Evolutionary conservation across 1,139 yeast genomes (phyloP), one percentile per base, ranked within the genome.

Genomic region (Suzukiozyma palmioleophila): DNA sequence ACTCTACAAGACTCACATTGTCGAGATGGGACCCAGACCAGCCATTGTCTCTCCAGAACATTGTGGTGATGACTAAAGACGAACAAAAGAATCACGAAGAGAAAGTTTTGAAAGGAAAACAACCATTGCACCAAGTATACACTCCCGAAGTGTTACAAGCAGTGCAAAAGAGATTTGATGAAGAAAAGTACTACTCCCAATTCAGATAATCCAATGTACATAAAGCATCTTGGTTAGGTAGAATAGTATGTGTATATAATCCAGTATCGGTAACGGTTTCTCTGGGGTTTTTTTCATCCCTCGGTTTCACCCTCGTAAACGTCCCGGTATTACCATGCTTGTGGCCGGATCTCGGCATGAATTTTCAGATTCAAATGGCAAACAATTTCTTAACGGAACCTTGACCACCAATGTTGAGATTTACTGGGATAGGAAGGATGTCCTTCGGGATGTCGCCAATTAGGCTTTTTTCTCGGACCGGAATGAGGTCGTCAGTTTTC

Each of bases 61-160:
- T 88, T 35, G 94, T 92, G 11, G 72, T 92, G 2, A 71, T 92
- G 80, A 89, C 96, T 10, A 85, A 84, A 54, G 95, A 88, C 37
- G 97, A 92, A 59, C 95, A 84, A 55, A 77, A 72, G 46, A 59
- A 51, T 8, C 98, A 92, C 56, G 98, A 92, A 59, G 73, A 73
- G 35, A 70, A 79, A 50, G 81, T 89, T 3, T 65, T 90, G 45
- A 70, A 66, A 35, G 95, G 90, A 8, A 81, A 79, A 11, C 82
- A 81, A 54, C 51, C 49, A 8, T 52, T 85, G 10, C 75, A 68
- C 39, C 82, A 78, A 31, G 88, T 89, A 5, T 90, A 90, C 55
- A 55, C 81, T 1, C 53, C 60, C 14, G 81, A 81, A 30, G 82
- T 81, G 6, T 48, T 88, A 29, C 77, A 74, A 2, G 55, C 75